phyloP scores from a whole-genome alignment of 2,329 filamentous ascomycete species.

The Monilinia fructigena region DNA sequence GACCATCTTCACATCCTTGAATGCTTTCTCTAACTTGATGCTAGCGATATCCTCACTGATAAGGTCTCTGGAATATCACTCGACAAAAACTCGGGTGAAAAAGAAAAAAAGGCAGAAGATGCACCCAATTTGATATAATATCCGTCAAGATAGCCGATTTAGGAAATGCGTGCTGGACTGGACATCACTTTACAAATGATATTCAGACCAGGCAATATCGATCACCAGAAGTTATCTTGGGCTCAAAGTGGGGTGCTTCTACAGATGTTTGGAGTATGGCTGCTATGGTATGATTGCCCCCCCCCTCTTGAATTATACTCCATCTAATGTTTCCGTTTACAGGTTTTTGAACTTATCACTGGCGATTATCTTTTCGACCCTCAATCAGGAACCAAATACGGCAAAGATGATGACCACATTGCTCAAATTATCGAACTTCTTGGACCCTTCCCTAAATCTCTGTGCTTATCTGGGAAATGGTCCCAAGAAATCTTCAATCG shows the following conservation, averaged over 20 bases:
- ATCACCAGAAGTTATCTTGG: constrained; percentile 94
- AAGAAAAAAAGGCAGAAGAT: constrained; percentile 57
- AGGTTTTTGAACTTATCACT: constrained; percentile 97
- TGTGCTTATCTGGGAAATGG: constrained; percentile 94
- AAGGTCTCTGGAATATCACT: constrained; percentile 95
- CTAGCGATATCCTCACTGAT: constrained; percentile 80
- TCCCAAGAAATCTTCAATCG: constrained; percentile 98
- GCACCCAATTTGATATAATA: constrained; percentile 55
- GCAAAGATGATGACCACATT: constrained; percentile 98
- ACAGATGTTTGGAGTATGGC: constrained; percentile 99
- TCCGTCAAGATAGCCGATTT: constrained; percentile 99
- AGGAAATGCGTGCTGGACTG: constrained; percentile 97
- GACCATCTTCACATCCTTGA: constrained; percentile 3
- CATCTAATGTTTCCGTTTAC: constrained; percentile 4
- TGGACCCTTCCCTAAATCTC: constrained; percentile 86
- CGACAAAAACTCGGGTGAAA: constrained; percentile 71
- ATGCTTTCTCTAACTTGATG: constrained; percentile 24
- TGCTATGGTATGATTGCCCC: constrained; percentile 73
- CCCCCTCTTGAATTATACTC: neutral
- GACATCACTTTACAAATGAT: constrained; percentile 98
- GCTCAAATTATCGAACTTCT: constrained; percentile 98
- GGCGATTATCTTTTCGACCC: constrained; percentile 98
- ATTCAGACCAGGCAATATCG: constrained; percentile 98
- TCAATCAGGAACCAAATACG: constrained; percentile 97
- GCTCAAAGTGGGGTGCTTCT: constrained; percentile 98